Evolutionary conservation across 257 asterid species (phyloP).

Genomic region (Nicotiana tomentosiformis): DNA sequence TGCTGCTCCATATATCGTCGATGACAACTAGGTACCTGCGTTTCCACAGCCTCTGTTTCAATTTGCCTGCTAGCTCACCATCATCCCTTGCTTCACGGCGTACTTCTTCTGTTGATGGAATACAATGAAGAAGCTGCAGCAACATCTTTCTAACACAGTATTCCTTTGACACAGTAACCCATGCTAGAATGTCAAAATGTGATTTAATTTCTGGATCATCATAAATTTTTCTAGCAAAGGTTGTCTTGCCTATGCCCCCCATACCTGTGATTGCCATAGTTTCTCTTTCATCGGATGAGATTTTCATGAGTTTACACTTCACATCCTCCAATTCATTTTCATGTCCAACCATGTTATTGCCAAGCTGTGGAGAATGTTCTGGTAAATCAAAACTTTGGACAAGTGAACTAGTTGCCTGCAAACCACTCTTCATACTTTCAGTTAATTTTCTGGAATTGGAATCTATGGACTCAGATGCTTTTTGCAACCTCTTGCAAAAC

Average conservation of each 20-base stretch:
- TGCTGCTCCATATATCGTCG: slow-evolving; percentile 12
- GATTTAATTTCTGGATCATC: background rate
- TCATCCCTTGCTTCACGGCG: background rate
- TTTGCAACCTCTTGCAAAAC: background rate
- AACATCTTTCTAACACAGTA: slow-evolving; percentile 1
- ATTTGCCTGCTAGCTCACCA: background rate
- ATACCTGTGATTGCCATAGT: slow-evolving; percentile 9
- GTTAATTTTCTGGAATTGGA: background rate
- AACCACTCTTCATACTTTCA: background rate
- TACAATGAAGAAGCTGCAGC: background rate
- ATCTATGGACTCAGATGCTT: background rate
- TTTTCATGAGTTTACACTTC: background rate
- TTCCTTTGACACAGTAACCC: slow-evolving; percentile 1
- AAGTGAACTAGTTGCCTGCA: background rate
- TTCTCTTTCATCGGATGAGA: background rate
- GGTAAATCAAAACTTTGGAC: background rate
- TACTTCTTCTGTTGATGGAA: background rate
- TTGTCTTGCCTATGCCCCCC: slow-evolving; percentile 19
- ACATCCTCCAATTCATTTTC: background rate
- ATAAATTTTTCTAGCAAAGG: slow-evolving; percentile 7
- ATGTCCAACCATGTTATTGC: background rate
- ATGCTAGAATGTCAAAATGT: slow-evolving; percentile 11
- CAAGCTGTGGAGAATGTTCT: background rate
- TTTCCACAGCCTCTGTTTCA: background rate
- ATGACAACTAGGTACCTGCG: slow-evolving; percentile 14